A percentile compares a stretch with the other conserved stretches of the same genome.
Conservation (phyloP, 2,329 filamentous ascomycete species). For the Fusarium longipes region DNA sequence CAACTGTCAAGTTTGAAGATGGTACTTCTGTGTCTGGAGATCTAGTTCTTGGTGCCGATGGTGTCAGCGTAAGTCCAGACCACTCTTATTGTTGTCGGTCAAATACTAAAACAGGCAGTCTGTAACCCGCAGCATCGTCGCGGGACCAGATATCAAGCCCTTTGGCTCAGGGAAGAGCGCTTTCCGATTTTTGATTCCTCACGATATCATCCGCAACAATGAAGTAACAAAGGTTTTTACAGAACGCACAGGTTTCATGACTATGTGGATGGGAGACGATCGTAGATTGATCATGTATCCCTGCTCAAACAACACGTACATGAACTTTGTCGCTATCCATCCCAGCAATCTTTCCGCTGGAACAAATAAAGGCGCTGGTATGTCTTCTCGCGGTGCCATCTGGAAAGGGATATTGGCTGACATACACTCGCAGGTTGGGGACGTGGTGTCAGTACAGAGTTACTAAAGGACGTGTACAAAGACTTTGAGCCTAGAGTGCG, state of each 20-base stretch:
- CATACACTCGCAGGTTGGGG: constrained; percentile 52
- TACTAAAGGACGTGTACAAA: constrained; percentile 53
- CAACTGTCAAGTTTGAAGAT: constrained; percentile 57
- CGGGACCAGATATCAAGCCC: constrained; percentile 44
- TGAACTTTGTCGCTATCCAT: constrained; percentile 66
- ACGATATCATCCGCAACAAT: constrained; percentile 49
- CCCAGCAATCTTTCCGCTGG: constrained; percentile 46
- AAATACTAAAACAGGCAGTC: constrained; percentile 13
- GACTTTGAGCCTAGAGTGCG: constrained; percentile 57
- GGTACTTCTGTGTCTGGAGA: constrained; percentile 59
- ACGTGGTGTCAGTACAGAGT: constrained; percentile 50
- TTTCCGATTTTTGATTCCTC: constrained; percentile 64
- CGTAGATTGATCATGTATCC: constrained; percentile 61
- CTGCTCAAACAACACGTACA: constrained; percentile 55
- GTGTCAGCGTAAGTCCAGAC: constrained; percentile 56
- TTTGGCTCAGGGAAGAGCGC: constrained; percentile 64
- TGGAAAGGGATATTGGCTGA: background rate
- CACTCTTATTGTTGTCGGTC: rapidly evolving
- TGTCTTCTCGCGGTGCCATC: rapidly evolving
- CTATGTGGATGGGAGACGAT: constrained; percentile 56
- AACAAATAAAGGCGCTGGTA: constrained; percentile 16
- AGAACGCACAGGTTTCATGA: constrained; percentile 24
- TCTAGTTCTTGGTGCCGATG: constrained; percentile 66
- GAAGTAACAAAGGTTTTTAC: constrained; percentile 30
- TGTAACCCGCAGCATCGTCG: constrained; percentile 42